Conservation (phyloP, 2,329 filamentous ascomycete genomes). For the Bipolaris gigantea region DNA sequence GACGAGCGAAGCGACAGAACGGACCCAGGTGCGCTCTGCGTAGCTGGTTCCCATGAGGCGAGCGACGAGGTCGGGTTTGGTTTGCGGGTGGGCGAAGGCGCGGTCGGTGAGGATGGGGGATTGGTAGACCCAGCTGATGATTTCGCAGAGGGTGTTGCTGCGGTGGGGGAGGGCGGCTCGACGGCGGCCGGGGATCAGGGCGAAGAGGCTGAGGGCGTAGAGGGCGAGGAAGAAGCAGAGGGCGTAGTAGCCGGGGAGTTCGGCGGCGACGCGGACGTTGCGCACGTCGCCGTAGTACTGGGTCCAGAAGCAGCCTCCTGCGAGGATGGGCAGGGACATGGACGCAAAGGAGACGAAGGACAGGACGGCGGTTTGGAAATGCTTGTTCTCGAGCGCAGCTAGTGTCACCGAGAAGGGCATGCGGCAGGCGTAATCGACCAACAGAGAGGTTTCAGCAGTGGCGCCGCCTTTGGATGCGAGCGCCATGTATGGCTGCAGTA, state of each 20-base stretch:
- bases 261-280: slow-evolving; percentile 62
- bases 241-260: slow-evolving; percentile 72
- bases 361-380: slow-evolving; percentile 66
- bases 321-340: slow-evolving; percentile 66
- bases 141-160: slow-evolving; percentile 71
- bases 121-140: slow-evolving; percentile 75
- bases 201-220: slow-evolving; percentile 65
- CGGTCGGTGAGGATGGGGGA: slow-evolving; percentile 72
- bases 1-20: slow-evolving; percentile 33
- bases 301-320: slow-evolving; percentile 73
- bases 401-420: slow-evolving; percentile 63
- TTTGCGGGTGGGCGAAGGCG: slow-evolving; percentile 69
- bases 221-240: slow-evolving; percentile 72
- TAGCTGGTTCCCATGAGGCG: slow-evolving; percentile 63
- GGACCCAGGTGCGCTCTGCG: slow-evolving; percentile 47
- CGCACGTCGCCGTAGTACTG: slow-evolving; percentile 56
- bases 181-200: slow-evolving; percentile 60
- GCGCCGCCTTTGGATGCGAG: slow-evolving; percentile 62
- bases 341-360: slow-evolving; percentile 63
- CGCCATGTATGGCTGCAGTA: slow-evolving; percentile 70
- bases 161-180: slow-evolving; percentile 71
- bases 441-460: slow-evolving; percentile 63
- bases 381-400: slow-evolving; percentile 61
- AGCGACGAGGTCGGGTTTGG: slow-evolving; percentile 68
- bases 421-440: slow-evolving; percentile 71